Conservation (phyloP, 2,329 filamentous ascomycete genomes). For the Scedosporium apiospermum region DNA sequence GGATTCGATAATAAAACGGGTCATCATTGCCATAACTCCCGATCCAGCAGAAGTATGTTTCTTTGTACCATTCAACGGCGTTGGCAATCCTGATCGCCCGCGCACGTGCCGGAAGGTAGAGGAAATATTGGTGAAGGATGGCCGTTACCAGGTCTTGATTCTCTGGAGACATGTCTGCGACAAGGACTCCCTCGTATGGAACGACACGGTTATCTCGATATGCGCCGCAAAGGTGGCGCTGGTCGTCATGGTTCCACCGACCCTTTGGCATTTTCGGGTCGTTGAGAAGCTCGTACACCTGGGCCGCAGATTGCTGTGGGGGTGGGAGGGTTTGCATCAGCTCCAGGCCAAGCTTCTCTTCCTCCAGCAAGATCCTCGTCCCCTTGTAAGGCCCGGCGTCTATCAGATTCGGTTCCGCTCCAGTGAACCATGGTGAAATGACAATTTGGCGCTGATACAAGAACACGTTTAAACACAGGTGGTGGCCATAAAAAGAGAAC, state of each 20-base stretch:
- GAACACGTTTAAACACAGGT: conserved; percentile 65
- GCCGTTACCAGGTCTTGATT: conserved; percentile 46
- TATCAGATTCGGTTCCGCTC: conserved; percentile 69
- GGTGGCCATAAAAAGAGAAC: conserved; percentile 68
- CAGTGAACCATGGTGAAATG: conserved; percentile 67
- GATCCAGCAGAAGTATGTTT: conserved; percentile 77
- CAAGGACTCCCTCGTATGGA: conserved; percentile 59
- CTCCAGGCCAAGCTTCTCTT: conserved; percentile 54
- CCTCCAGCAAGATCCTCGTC: conserved; percentile 54
- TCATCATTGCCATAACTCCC: conserved; percentile 57
- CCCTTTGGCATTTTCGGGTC: conserved; percentile 58
- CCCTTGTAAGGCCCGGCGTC: conserved; percentile 54
- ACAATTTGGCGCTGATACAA: conserved; percentile 56
- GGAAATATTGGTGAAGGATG: conserved; percentile 55
- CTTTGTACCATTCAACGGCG: conserved; percentile 45
- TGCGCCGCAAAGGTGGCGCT: conserved; percentile 68
- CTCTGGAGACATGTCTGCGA: conserved; percentile 32
- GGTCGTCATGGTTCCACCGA: conserved; percentile 73
- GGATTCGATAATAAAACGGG: conserved; percentile 69
- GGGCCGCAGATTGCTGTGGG: conserved; percentile 37
- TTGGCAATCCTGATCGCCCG: conserved; percentile 44
- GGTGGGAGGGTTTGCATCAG: conserved; percentile 56
- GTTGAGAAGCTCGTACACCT: conserved; percentile 48
- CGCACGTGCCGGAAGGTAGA: conserved; percentile 54
- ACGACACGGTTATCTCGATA: conserved; percentile 71